Conservation (phyloP, 805 yeast species). For the Myxozyma neotropica region DNA sequence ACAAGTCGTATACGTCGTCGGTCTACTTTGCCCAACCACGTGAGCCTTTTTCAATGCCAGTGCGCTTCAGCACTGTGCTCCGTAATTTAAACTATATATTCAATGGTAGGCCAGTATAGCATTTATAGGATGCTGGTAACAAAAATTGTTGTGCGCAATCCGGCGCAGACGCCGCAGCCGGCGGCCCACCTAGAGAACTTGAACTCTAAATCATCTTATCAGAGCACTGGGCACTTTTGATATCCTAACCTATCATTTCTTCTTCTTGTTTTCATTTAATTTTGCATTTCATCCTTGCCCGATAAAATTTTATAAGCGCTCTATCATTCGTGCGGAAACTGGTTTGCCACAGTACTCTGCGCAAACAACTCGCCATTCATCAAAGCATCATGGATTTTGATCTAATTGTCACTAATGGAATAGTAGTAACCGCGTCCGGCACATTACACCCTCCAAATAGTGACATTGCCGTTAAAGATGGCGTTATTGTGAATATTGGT, state of each 20-base stretch:
- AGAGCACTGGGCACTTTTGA: neutral
- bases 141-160: neutral
- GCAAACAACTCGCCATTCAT: neutral
- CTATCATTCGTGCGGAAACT: too few species aligned
- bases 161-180: neutral
- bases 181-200: neutral
- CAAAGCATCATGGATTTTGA: conserved; percentile 29
- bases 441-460: conserved; percentile 37
- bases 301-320: neutral
- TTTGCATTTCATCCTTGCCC: neutral
- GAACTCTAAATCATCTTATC: neutral
- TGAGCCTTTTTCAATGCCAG: too few species aligned
- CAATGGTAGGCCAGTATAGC: neutral
- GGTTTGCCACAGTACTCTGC: neutral
- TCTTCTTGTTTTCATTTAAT: neutral
- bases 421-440: conserved; percentile 30
- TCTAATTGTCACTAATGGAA: conserved; percentile 36
- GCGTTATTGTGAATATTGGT: conserved; percentile 47
- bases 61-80: too few species aligned
- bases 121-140: neutral
- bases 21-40: too few species aligned
- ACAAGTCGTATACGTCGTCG: too few species aligned
- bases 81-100: too few species aligned
- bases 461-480: conserved; percentile 48
- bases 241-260: neutral